Evolutionary conservation across 2,329 filamentous ascomycete genomes (phyloP).

Genomic region (Penicillium aurantiogriseum): DNA sequence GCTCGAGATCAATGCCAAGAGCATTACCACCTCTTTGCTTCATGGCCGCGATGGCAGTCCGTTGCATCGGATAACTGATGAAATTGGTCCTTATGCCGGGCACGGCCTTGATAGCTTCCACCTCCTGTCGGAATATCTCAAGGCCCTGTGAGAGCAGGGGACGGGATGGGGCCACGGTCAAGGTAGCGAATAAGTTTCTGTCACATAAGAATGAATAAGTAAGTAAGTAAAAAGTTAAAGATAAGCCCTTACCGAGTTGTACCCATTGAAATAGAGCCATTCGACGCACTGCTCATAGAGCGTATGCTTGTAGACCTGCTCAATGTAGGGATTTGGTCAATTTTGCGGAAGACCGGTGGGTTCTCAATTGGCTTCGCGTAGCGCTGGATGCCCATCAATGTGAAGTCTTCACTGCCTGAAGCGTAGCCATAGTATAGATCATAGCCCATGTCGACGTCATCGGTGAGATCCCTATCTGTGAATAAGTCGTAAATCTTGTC

Average conservation of each 20-base stretch:
- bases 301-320: conserved; percentile 3
- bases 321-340: conserved; percentile 16
- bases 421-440: conserved; percentile 20
- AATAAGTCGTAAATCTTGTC: conserved; percentile 13
- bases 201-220: neutral
- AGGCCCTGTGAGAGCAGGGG: conserved; percentile 9
- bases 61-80: conserved; percentile 13
- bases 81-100: conserved; percentile 12
- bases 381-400: conserved; percentile 17
- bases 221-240: neutral
- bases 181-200: conserved; percentile 16
- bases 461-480: conserved; percentile 10
- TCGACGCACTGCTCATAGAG: neutral
- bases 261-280: conserved; percentile 3
- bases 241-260: conserved; percentile 4
- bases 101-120: conserved; percentile 8
- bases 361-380: conserved; percentile 18
- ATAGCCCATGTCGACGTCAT: conserved; percentile 18
- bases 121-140: conserved; percentile 12
- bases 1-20: conserved; percentile 18
- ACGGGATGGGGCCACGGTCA: conserved; percentile 11
- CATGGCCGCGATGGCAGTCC: conserved; percentile 15
- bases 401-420: conserved; percentile 9
- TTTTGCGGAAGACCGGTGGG: conserved; percentile 10
- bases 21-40: conserved; percentile 21